Evolutionary conservation across 2,329 filamentous ascomycete species (phyloP), one percentile per base, ranked within the genome.

Genomic region (Harringtonia lauricola): DNA sequence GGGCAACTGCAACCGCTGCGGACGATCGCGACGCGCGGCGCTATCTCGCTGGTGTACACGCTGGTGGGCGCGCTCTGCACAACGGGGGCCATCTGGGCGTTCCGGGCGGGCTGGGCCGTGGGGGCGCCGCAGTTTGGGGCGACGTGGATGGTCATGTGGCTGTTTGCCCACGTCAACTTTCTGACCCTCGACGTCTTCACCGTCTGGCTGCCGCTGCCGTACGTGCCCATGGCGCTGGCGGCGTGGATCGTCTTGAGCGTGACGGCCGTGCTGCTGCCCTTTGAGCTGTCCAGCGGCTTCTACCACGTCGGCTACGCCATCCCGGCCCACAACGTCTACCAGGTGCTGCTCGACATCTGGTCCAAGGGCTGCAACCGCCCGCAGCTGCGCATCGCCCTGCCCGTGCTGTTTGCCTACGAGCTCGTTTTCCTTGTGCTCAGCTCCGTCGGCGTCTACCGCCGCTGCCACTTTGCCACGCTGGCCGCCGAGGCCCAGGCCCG

Each of bases 211-310:
- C 59, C 64, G 0, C 50, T 58, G 10, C 54, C 57, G 0, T 64
- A 58, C 44, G 56, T 70, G 38, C 70, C 68, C 1, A 46, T 46
- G 44, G 36, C 40, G 28, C 31, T 46, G 22, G 22, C 71, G 6
- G 51, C 59, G 0, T 72, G 68, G 68, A 50, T 70, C 7, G 55
- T 69, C 14, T 15, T 60, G 24, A 71, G 71, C 45, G 53, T 70
- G 8, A 55, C 63, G 0, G 64, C 60, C 2, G 61, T 64, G 12
- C 51, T 71, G 17, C 54, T 64, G 8, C 67, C 68, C 0, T 62
- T 70, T 15, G 62, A 66, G 41, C 52, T 70, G 1, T 58, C 59
- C 0, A 57, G 68, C 0, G 60, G 46, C 0, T 70, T 69, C 43
- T 70, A 64, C 47, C 55, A 52, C 37, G 57, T 64, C 49, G 61